These are phyloP conservation scores for Trichoderma gracile DNA, from an alignment of 2,329 filamentous ascomycete species.

Conservation along the genomic window DNA sequence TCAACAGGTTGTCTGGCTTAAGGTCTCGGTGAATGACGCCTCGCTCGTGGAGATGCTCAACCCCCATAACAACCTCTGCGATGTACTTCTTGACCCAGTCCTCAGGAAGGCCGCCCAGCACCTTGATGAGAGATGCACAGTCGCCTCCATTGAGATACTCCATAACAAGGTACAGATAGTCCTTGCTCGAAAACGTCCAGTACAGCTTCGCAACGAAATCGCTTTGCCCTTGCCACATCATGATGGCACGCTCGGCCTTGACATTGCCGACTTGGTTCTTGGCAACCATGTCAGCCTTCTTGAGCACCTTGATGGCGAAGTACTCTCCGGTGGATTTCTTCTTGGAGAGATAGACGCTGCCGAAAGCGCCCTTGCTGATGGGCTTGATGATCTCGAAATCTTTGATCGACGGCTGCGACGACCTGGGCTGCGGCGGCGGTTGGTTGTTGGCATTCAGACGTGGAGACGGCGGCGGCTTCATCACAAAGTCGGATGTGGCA, in stretches of 20 bases:
- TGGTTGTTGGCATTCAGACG: constrained; percentile 69
- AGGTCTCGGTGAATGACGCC: constrained; percentile 96
- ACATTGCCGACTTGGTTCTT: constrained; percentile 99
- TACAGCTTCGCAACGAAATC: constrained; percentile 99
- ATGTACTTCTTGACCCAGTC: constrained; percentile 99
- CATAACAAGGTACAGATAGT: constrained; percentile 98
- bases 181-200: constrained; percentile 99
- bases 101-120: constrained; percentile 86
- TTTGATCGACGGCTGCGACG: constrained; percentile 93
- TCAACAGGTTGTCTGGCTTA: constrained; percentile 95
- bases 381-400: constrained; percentile 99
- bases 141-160: constrained; percentile 98
- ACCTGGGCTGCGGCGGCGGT: constrained; percentile 79
- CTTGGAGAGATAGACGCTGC: constrained; percentile 95
- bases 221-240: constrained; percentile 99
- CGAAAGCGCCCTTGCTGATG: constrained; percentile 97
- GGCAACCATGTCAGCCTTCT: constrained; percentile 99
- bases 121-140: constrained; percentile 93
- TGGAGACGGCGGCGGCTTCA: constrained; percentile 77
- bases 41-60: constrained; percentile 90
- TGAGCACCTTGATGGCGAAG: constrained; percentile 96
- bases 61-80: constrained; percentile 92
- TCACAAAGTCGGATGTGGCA: constrained; percentile 69
- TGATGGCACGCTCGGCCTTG: constrained; percentile 96
- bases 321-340: constrained; percentile 99